These are phyloP conservation scores for Austropuccinia psidii DNA, from an alignment of 1,284 basidiomycete species.

Conservation along the genomic window DNA sequence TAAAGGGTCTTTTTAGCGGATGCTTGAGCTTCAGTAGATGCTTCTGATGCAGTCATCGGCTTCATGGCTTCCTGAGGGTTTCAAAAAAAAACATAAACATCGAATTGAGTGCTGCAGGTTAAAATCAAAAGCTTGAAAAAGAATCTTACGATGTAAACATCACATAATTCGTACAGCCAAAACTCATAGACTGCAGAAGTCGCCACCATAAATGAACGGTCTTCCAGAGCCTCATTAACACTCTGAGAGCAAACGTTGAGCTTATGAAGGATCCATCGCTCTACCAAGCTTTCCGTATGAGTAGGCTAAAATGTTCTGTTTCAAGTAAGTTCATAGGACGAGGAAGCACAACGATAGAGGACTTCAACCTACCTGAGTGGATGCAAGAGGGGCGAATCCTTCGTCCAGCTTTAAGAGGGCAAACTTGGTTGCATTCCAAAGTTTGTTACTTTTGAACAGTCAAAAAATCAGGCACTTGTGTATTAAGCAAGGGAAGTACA, in stretches of 20 bases:
- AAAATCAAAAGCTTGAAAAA: neutral
- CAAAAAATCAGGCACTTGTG: neutral
- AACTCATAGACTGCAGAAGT: slow-evolving; percentile 82
- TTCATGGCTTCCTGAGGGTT: slow-evolving; percentile 81
- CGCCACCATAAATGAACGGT: slow-evolving; percentile 86
- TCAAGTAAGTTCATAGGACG: neutral
- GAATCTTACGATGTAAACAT: slow-evolving; percentile 81
- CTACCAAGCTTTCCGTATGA: slow-evolving; percentile 81
- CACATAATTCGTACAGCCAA: slow-evolving; percentile 97
- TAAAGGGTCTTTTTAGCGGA: slow-evolving; percentile 96
- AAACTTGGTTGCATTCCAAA: slow-evolving; percentile 99
- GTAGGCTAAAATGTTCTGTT: slow-evolving; percentile 57
- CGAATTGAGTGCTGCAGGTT: neutral
- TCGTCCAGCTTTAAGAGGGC: slow-evolving; percentile 89
- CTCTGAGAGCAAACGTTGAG: slow-evolving; percentile 72
- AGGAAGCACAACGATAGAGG: neutral
- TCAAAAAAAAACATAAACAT: slow-evolving; percentile 3
- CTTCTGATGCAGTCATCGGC: slow-evolving; percentile 77
- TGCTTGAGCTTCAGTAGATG: slow-evolving; percentile 55
- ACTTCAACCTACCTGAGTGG: slow-evolving; percentile 57
- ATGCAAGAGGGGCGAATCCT: slow-evolving; percentile 65
- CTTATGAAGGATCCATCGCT: slow-evolving; percentile 93
- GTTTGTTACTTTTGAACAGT: slow-evolving; percentile 80
- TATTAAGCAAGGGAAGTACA: neutral
- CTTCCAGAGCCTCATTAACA: slow-evolving; percentile 66